Percentiles rank a stretch among this genome's conserved stretches.
Evolutionary conservation across 2,329 filamentous ascomycete species (phyloP).

Genomic region (Ophiostoma ulmi): DNA sequence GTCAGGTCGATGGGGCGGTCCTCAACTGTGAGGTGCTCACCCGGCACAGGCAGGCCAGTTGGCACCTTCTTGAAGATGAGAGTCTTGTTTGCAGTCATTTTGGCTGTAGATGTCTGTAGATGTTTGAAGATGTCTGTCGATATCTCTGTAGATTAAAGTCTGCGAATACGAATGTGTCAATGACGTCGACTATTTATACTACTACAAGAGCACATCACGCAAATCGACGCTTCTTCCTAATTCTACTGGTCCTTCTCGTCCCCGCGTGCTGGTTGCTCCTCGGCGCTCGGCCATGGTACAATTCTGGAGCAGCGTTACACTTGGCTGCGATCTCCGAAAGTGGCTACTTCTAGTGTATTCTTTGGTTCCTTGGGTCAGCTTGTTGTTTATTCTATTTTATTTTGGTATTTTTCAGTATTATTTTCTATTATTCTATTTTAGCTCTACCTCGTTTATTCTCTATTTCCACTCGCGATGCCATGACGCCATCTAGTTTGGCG

Average conservation of each 20-base stretch:
- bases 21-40: constrained; percentile 66
- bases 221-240: not conserved
- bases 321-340: not conserved
- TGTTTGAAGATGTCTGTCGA: not conserved
- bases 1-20: constrained; percentile 61
- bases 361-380: not conserved
- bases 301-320: constrained; percentile 4
- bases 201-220: not conserved
- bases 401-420: not conserved
- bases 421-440: not conserved
- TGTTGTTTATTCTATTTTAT: not conserved
- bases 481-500: not conserved
- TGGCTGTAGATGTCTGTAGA: not conserved
- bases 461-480: not conserved
- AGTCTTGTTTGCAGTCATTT: constrained; percentile 55
- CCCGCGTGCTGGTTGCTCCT: not conserved
- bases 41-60: constrained; percentile 59
- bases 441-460: too few relatives aligned
- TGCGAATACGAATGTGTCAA: not conserved
- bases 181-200: not conserved
- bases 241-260: not conserved
- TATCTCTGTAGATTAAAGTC: not conserved
- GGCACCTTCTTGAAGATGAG: constrained; percentile 69
- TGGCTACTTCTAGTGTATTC: not conserved
- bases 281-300: not conserved